Percentiles rank a stretch among this genome's conserved stretches.
Evolutionary conservation across 2,329 filamentous ascomycete species (phyloP).

Genomic region (Xylogone sp.): DNA sequence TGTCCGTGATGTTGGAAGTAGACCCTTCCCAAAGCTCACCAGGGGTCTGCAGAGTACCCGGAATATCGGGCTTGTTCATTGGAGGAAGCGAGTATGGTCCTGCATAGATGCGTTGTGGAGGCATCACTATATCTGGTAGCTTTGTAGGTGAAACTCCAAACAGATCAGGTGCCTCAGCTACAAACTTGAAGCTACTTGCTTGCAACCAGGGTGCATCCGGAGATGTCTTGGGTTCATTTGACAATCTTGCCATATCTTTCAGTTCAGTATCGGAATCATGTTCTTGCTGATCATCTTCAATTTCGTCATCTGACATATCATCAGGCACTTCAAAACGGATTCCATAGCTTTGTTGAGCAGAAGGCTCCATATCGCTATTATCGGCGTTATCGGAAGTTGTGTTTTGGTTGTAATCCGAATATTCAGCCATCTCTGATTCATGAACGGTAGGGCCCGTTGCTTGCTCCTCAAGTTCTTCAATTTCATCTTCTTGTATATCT

Average conservation of each 20-base stretch:
- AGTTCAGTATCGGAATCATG: not conserved
- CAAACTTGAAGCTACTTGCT: not conserved
- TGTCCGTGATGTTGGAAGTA: not conserved
- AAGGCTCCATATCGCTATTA: not conserved
- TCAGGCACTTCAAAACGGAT: not conserved
- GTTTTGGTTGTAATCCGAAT: not conserved
- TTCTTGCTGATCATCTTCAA: not conserved
- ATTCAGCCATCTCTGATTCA: conserved; percentile 11
- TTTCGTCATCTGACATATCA: not conserved
- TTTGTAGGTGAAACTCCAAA: no score
- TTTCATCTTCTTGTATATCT: conserved; percentile 4
- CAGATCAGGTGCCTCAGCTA: not conserved
- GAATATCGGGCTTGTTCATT: not conserved
- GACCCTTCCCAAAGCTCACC: not conserved
- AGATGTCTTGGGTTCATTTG: not conserved
- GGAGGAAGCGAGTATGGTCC: not conserved
- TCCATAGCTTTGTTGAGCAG: not conserved
- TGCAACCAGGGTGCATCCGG: not conserved
- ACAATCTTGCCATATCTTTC: not conserved
- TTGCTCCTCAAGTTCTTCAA: conserved; percentile 11
- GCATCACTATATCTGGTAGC: not conserved
- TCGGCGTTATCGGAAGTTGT: conserved; percentile 3
- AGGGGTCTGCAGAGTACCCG: not conserved
- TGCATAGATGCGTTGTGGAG: not conserved
- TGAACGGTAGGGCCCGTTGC: conserved; percentile 27